A percentile compares a stretch with the other conserved stretches of the same genome.
Conservation (phyloP, 1,139 yeast genomes). For the Yamadazyma dushanensis region DNA sequence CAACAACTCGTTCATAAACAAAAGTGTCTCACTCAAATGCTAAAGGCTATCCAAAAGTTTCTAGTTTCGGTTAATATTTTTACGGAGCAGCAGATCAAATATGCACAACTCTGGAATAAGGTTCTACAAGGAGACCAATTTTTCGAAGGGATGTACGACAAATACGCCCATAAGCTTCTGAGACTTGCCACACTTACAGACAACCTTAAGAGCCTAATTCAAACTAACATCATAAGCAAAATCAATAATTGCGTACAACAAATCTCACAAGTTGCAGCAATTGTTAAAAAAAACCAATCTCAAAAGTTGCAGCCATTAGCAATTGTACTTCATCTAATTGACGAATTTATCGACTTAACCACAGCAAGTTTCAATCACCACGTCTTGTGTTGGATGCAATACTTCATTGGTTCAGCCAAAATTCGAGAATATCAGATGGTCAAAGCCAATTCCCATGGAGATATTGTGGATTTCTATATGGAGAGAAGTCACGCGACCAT, state of each 20-base stretch:
- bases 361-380: not conserved
- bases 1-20: no score
- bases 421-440: constrained; percentile 12
- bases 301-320: not conserved
- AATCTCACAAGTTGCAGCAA: not conserved
- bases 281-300: not conserved
- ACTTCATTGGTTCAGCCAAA: constrained; percentile 14
- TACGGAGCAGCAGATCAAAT: constrained; percentile 16
- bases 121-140: constrained; percentile 16
- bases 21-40: constrained; percentile 6
- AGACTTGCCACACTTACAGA: not conserved
- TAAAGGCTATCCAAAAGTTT: constrained; percentile 7
- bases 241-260: not conserved
- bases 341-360: not conserved
- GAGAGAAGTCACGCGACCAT: constrained; percentile 1
- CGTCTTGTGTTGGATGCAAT: constrained; percentile 8
- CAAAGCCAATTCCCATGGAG: constrained; percentile 9
- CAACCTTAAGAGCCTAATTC: not conserved
- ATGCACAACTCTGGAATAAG: constrained; percentile 19
- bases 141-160: constrained; percentile 20
- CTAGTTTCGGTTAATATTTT: constrained; percentile 11
- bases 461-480: constrained; percentile 10
- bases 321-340: not conserved
- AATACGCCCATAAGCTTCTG: constrained; percentile 19
- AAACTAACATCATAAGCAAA: not conserved